Conservation (phyloP, 2,329 filamentous ascomycete species). For the Penicillium sp. region DNA sequence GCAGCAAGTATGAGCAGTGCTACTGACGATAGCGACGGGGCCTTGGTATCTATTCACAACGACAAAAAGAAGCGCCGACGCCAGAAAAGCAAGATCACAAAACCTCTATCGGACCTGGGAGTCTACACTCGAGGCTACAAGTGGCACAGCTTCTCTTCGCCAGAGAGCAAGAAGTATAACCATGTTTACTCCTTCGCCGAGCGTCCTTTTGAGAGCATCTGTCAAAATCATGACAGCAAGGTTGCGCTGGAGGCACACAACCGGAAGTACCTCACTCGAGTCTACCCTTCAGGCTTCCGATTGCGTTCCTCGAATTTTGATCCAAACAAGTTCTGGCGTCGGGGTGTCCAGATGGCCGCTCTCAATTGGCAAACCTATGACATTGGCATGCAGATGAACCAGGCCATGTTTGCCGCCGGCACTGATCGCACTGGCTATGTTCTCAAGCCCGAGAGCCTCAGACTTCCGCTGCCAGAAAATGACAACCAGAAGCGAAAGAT, state of each 20-base stretch:
- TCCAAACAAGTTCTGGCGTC: conserved; percentile 86
- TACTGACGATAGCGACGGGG: conserved; percentile 71
- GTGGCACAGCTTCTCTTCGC: conserved; percentile 70
- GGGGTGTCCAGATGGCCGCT: conserved; percentile 94
- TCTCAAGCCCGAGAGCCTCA: conserved; percentile 80
- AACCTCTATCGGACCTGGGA: conserved; percentile 74
- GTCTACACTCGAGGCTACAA: conserved; percentile 75
- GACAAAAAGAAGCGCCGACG: conserved; percentile 53
- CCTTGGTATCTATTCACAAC: conserved; percentile 47
- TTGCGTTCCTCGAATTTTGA: conserved; percentile 91
- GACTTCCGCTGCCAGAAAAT: conserved; percentile 35
- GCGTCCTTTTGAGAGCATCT: conserved; percentile 75
- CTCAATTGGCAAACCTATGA: conserved; percentile 99
- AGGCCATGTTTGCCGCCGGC: conserved; percentile 93
- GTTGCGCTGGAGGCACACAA: conserved; percentile 81
- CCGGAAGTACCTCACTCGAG: conserved; percentile 81
- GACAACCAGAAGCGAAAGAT: conserved; percentile 50
- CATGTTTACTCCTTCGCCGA: conserved; percentile 96
- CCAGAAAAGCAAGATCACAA: conserved; percentile 74
- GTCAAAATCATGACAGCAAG: conserved; percentile 68
- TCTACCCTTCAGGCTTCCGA: conserved; percentile 80
- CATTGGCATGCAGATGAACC: conserved; percentile 89
- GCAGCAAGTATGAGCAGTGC: conserved; percentile 53
- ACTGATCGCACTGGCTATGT: conserved; percentile 86
- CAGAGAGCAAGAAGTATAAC: conserved; percentile 79